Evolutionary conservation across 768 basidiomycete genomes (phyloP), one percentile per base, ranked within the genome.

Genomic region (Dentipellis fragilis): DNA sequence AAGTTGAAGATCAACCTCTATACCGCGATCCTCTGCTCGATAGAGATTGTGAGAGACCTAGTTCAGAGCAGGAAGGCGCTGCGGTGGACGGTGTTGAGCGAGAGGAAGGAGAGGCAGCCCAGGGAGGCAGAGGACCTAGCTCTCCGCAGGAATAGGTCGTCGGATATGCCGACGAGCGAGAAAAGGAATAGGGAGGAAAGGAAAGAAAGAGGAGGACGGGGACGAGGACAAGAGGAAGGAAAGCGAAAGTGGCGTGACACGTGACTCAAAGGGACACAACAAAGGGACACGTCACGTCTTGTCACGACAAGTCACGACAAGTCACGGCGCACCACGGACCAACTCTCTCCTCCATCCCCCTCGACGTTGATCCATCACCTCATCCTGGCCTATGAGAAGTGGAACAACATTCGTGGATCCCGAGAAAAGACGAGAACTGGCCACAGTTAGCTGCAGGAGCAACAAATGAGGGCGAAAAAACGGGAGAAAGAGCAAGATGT

Each of bases 231-330:
- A 45, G 17, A 19, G 42, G 42, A 59, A 58, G 58, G 57, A 59
- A 59, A 54, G 57, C 57, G 52, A 53, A 52, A 19, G 58, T 50
- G 14, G 57, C 54, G 57, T 58, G 53, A 52, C 52, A 38, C 38
- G 53, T 16, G 57, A 52, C 42, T 45, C 42, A 12, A 16, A 2
- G n/a, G 17, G 40, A 42, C 40, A 42, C 5, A 14, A 42, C 11
- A 42, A 42, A 45, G 10, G 19, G 42, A 7, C 42, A 45, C 42
- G 42, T 45, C 42, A 45, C 42, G n/a, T 45, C 1, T 7, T 3
- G 42, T 45, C 42, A 45, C 42, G 17, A n/a, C 4, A 7, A 2
- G 42, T 45, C 42, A 45, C 39, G 39, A 14, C 38, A 39, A 14
- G 38, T 39, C 38, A 39, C 40, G 40, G 40, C 40, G 40, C 40